Base-by-base conservation (phyloP, 2,329 filamentous ascomycete genomes). In the Fonsecaea monophora region DNA sequence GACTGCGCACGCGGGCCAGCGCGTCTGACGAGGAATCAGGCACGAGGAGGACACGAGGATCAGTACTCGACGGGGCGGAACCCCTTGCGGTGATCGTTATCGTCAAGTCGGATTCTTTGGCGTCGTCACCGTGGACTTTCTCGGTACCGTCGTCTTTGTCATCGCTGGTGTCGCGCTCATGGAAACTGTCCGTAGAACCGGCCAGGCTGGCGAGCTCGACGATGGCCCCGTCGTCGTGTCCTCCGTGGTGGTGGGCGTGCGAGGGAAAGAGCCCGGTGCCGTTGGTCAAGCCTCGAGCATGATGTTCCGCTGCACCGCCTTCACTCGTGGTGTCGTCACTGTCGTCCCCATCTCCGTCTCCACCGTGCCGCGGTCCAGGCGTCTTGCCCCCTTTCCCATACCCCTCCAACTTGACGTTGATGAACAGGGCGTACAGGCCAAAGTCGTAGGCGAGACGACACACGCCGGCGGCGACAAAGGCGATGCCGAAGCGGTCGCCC, bases 341-440 rank as follows among this genome's bases (percentile, higher is more conserved):
- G 21, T 21, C 21, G 21, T 21, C 21, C 21, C 21, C 21, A 21
- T 21, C 21, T 21, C 21, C 21, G 5, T 37, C 25, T 3, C 45
- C 50, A 4, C 70, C 65, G 71, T 84, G 82, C 64, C 84, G 77
- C 42, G 79, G 76, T 65, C 40, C 40, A n/a, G 40, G 8, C 18
- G 21, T 50, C 42, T 13, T 37, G 32, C 21, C 25, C 8, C 42
- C 25, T 48, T 42, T 61, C 34, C 53, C 59, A 8, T 61, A 61
- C 2, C 59, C 59, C 0, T 85, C 77, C 37, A 88, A 71, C 71
- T 82, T 84, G 74, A 87, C 82, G 65, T 86, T 87, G 34, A 87
- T 80, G 73, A 88, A 89, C 77, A 88, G 79, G 13, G 81, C 82
- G 74, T 84, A 88, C 10, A 89, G 72, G 0, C 86, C 86, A 37